These are phyloP conservation scores for Leishmania tarentolae DNA, from an alignment of 208 protist genomes.

Conservation along the genomic window DNA sequence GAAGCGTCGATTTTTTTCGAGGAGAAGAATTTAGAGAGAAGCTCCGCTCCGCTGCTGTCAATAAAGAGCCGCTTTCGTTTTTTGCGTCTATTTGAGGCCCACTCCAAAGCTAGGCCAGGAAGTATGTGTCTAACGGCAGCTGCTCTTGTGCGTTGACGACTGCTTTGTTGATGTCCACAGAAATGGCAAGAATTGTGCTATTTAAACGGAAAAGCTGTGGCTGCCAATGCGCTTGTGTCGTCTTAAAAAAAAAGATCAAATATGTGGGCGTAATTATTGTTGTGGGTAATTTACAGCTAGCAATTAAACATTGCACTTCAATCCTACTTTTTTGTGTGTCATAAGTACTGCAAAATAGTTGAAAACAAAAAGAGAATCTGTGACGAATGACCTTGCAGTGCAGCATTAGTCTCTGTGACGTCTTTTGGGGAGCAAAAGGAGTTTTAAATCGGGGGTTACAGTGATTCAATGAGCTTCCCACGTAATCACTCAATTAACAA, in stretches of 20 bases:
- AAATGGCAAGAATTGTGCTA: not conserved
- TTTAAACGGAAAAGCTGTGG: not conserved
- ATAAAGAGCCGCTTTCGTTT: constrained; percentile 36
- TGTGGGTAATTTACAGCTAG: not conserved
- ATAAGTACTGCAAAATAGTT: not conserved
- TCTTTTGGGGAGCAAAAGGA: not conserved
- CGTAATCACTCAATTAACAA: not conserved
- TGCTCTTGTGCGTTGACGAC: not conserved
- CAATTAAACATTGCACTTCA: not conserved
- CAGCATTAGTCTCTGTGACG: not conserved
- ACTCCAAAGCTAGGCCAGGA: not conserved
- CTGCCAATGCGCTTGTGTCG: too few relatives aligned
- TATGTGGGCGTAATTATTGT: not conserved
- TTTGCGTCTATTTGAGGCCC: not conserved
- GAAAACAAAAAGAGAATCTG: not conserved
- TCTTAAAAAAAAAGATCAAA: not conserved
- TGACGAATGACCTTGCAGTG: not conserved
- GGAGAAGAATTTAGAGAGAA: constrained; percentile 69
- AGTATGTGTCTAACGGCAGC: not conserved
- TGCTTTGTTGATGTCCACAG: not conserved
- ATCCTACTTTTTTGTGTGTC: not conserved
- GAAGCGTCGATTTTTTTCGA: constrained; percentile 85
- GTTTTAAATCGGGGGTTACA: not conserved
- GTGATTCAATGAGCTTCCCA: not conserved
- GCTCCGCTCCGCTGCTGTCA: constrained; percentile 51